phyloP scores from a whole-genome alignment of 805 yeast genomes.

The Monosporozyma servazzii region DNA sequence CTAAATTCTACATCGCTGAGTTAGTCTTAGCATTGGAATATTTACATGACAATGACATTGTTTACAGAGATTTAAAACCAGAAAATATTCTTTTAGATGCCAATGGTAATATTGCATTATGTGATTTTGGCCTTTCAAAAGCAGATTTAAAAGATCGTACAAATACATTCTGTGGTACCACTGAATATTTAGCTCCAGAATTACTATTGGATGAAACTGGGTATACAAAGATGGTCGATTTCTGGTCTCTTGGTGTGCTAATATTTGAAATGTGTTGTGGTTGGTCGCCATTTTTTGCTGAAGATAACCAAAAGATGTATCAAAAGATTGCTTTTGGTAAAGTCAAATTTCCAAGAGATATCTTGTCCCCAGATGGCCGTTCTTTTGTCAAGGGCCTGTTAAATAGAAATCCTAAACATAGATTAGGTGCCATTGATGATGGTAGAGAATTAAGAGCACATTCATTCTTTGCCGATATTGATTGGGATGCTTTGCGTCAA shows the following conservation, averaged over 20 bases:
- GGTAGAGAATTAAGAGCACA: conserved; percentile 89
- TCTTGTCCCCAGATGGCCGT: conserved; percentile 84
- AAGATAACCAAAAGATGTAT: conserved; percentile 97
- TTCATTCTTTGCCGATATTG: conserved; percentile 83
- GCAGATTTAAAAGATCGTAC: conserved; percentile 87
- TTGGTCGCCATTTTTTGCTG: conserved; percentile 98
- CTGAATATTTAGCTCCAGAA: conserved; percentile 97
- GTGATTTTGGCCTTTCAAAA: conserved; percentile 95
- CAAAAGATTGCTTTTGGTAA: conserved; percentile 98
- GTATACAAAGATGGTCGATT: conserved; percentile 97
- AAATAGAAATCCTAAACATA: conserved; percentile 91
- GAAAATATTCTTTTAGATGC: conserved; percentile 93
- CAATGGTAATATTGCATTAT: conserved; percentile 91
- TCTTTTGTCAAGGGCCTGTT: conserved; percentile 90
- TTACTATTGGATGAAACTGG: conserved; percentile 91
- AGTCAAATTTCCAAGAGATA: conserved; percentile 94
- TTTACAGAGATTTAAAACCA: conserved; percentile 93
- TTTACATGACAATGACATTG: conserved; percentile 89
- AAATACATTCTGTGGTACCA: conserved; percentile 96
- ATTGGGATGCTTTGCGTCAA: conserved; percentile 71
- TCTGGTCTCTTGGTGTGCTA: conserved; percentile 95
- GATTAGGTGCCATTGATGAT: conserved; percentile 85
- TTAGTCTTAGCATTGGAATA: conserved; percentile 88
- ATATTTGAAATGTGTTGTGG: conserved; percentile 99
- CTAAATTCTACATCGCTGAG: conserved; percentile 95